Evolutionary conservation across 495 filamentous ascomycete genomes (phyloP), one percentile per base, ranked within the genome.

Genomic region (Podospora bellae-mahoneyi): DNA sequence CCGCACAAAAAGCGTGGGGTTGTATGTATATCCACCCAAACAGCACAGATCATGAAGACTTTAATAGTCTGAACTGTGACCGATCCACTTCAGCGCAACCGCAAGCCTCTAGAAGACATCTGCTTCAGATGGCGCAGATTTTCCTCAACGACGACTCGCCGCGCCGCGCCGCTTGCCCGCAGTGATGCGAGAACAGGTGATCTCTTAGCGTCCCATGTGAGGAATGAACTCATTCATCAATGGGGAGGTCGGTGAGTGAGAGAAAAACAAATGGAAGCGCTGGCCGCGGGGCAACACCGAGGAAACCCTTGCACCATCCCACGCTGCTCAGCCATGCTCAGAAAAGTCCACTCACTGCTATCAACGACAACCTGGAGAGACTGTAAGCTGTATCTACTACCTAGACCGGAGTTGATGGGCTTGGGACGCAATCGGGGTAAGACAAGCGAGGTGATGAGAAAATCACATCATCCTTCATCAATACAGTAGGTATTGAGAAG

Each of bases 111-210:
- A 9, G 4, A 63, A 28, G 23, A n/a, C 60, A 16, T n/a, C 4
- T 5, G 9, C 9, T 5, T 16, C 13, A 48, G 39, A 10, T 16
- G 23, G 23, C 23, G 23, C 23, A 23, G 23, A 23, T 23, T 23
- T 23, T 1, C 23, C 23, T 23, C 23, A 23, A 23, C 23, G 23
- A 23, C 23, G 23, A 23, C 23, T 23, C 23, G 23, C 23, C 23
- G 23, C 39, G 34, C 39, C 56, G 66, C 34, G 66, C 66, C 60
- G 23, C 27, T 19, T 34, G 28, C 66, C 5, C 66, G 59, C 66
- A 67, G 58, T 63, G 16, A 34, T 30, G 19, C 66, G 28, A 67
- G 26, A 67, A 55, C 66, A 63, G 59, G 59, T 67, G 66, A 67
- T 63, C 32, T 48, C 26, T 32, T 4, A 39, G 60, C 27, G 15